A percentile compares a stretch with the other conserved stretches of the same genome.
phyloP scores from a whole-genome alignment of 2,329 filamentous ascomycete genomes.

The Emmonsia crescens region DNA sequence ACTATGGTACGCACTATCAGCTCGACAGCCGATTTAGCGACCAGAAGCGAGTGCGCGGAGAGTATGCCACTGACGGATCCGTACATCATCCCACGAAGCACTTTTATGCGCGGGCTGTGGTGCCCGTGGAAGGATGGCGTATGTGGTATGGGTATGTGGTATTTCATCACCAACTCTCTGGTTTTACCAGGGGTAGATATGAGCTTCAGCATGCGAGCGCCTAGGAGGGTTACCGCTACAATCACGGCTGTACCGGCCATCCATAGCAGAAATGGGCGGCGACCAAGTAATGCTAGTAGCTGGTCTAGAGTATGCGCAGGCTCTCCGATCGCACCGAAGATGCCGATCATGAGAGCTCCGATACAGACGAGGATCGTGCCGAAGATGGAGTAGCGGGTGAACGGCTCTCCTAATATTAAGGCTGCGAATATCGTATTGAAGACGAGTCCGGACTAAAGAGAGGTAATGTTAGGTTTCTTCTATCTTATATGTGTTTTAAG shows the following conservation, averaged over 20 bases:
- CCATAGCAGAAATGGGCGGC: constrained; percentile 74
- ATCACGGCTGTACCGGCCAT: constrained; percentile 69
- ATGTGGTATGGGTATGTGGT: constrained; percentile 20
- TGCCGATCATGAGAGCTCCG: constrained; percentile 83
- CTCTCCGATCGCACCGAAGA: constrained; percentile 87
- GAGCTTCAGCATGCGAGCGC: constrained; percentile 39
- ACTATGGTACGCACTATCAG: constrained; percentile 77
- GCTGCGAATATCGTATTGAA: constrained; percentile 98
- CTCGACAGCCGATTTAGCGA: constrained; percentile 95
- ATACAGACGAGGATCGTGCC: constrained; percentile 79
- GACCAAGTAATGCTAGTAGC: constrained; percentile 62
- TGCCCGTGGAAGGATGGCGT: constrained; percentile 20
- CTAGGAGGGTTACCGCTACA: constrained; percentile 56
- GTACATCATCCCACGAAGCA: constrained; percentile 74
- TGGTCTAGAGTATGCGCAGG: constrained; percentile 81
- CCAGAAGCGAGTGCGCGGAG: constrained; percentile 82
- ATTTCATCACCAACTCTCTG: constrained; percentile 19
- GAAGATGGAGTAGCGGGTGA: constrained; percentile 83
- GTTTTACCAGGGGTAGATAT: constrained; percentile 23
- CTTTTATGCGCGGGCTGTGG: constrained; percentile 55
- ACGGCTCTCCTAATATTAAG: constrained; percentile 82
- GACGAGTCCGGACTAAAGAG: constrained; percentile 64
- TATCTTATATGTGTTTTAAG: not conserved
- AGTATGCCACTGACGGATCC: constrained; percentile 85
- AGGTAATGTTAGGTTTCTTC: constrained; percentile 1